A percentile compares a stretch with the other conserved stretches of the same genome.
These are phyloP conservation scores for Globisporangium parvum DNA, from an alignment of 352 stramenopile species.

Conservation along the genomic window DNA sequence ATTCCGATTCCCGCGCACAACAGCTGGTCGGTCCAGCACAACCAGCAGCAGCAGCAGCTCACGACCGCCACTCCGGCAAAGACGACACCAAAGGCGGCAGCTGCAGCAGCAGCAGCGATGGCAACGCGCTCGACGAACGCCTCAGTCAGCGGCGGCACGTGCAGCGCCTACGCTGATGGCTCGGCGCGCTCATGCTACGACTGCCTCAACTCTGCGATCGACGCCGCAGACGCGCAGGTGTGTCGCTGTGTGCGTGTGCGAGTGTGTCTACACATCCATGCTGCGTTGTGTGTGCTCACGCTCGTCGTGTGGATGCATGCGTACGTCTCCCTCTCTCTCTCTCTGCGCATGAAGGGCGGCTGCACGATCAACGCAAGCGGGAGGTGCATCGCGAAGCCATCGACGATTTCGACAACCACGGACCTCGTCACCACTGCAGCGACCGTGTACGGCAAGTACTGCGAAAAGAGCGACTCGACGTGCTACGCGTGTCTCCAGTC, in stretches of 20 bases:
- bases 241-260: background rate
- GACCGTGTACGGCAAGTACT: constrained; percentile 55
- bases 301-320: no score
- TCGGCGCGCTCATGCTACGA: constrained; percentile 62
- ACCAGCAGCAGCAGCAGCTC: no score
- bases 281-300: no score
- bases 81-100: no score
- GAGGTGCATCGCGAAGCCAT: constrained; percentile 20
- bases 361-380: background rate
- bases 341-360: background rate
- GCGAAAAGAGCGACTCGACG: constrained; percentile 38
- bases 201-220: constrained; percentile 58
- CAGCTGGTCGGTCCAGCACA: no score
- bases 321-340: background rate
- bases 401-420: constrained; percentile 19
- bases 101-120: background rate
- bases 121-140: background rate
- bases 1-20: no score
- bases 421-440: constrained; percentile 62
- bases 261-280: background rate
- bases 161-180: constrained; percentile 46
- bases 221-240: constrained; percentile 16
- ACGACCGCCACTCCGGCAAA: no score
- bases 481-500: constrained; percentile 43
- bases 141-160: constrained; percentile 31